Base-by-base conservation (phyloP, 2,329 filamentous ascomycete genomes). In the Paraphaeosphaeria minitans region DNA sequence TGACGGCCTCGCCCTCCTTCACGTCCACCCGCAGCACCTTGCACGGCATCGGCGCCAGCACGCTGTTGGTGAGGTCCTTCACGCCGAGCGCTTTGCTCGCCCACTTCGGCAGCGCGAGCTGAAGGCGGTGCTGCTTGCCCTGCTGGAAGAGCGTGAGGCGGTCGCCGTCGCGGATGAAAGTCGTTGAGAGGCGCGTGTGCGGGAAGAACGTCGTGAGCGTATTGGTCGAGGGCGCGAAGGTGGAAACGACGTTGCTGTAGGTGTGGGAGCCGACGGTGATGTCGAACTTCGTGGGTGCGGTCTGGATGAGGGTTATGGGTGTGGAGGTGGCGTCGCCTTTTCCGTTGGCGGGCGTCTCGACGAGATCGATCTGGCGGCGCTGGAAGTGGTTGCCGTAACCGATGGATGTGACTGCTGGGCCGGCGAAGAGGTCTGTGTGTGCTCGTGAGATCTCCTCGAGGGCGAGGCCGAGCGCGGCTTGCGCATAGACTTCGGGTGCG, bases 21-120 rank as follows among this genome's bases (percentile, higher is more conserved):
- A 97, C 92, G 76, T 97, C 91, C 49, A 97, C 95, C 65, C 92
- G 87, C 61, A 99, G 80, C 27, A 99, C 89, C 80, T 98, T 98
- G 79, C 95, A 98, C 1, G 95, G 95, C 95, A 99, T 99, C 0
- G 95, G 95, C 22, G 95, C 92, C 24, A 91, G 83, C 1, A 98
- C 92, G 54, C 90, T 95, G 59, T 94, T 93, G 7, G 88, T 83
- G 0, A 85, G 84, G 71, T 96, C 92, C 75, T 92, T 93, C 62
- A 91, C 80, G 0, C 94, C 93, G 8, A 97, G 82, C 0, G 92
- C 93, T 78, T 96, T 94, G 68, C 93, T 91, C 58, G 90, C 89
- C 93, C 93, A 99, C 46, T 82, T 82, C 0, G 94, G 93, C 46
- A 81, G 76, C 0, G 82, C 80, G 22, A 86, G 77, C 10, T 79